Conservation (phyloP, 2,329 filamentous ascomycete genomes). For the Fusarium marasasianum region DNA sequence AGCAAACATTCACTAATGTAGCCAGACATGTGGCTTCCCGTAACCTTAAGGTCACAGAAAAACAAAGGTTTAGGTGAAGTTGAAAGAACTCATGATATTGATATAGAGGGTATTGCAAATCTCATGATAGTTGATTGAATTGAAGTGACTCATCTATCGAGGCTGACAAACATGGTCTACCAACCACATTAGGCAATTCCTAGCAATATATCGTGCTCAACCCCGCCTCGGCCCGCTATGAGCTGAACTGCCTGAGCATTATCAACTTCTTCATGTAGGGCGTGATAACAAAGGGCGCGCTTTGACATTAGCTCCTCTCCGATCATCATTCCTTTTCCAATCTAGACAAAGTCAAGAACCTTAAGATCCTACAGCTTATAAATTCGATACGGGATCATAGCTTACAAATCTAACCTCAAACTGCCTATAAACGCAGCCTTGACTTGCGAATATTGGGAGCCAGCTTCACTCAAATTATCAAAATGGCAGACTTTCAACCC, state of each 20-base stretch:
- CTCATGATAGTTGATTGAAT: not conserved
- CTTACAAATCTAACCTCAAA: not conserved
- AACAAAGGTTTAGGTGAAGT: not conserved
- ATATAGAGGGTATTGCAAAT: not conserved
- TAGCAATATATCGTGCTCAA: not conserved
- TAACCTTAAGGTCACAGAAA: no score
- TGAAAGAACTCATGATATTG: not conserved
- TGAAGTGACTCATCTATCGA: not conserved
- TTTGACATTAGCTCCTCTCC: not conserved
- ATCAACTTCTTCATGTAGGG: not conserved
- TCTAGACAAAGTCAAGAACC: not conserved
- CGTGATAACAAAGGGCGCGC: not conserved
- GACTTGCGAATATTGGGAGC: not conserved
- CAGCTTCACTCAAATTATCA: not conserved
- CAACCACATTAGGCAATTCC: not conserved
- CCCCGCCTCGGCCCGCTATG: not conserved
- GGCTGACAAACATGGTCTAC: not conserved
- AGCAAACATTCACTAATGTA: not conserved
- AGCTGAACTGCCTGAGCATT: not conserved
- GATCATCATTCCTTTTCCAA: not conserved
- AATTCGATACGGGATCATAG: not conserved
- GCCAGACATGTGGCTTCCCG: not conserved
- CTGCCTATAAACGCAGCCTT: not conserved
- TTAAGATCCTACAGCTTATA: not conserved
- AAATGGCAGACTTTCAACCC: slow-evolving; percentile 34